These are phyloP conservation scores for Globisporangium sylvaticum DNA, from an alignment of 352 stramenopile species.

Conservation along the genomic window DNA sequence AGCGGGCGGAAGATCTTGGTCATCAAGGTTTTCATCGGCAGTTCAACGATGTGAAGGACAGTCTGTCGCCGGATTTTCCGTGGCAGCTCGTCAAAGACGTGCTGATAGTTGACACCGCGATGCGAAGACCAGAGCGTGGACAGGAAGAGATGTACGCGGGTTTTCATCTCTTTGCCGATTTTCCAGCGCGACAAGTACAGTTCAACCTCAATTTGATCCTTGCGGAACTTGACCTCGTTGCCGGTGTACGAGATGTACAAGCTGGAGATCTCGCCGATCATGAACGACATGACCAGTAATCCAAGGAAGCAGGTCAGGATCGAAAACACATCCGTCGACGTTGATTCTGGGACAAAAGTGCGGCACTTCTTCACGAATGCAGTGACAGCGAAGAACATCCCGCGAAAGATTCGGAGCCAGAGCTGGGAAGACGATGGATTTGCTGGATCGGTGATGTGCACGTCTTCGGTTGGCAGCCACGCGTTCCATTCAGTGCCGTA, in stretches of 20 bases:
- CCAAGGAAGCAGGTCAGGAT: constrained; percentile 53
- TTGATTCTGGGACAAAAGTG: constrained; percentile 31
- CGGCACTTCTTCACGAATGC: constrained; percentile 61
- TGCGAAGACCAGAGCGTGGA: constrained; percentile 58
- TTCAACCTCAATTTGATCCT: constrained; percentile 56
- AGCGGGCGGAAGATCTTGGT: constrained; percentile 27
- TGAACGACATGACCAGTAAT: constrained; percentile 56
- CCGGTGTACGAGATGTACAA: constrained; percentile 66
- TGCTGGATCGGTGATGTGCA: constrained; percentile 27
- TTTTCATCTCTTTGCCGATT: constrained; percentile 29
- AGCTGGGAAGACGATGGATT: constrained; percentile 30
- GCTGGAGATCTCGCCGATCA: constrained; percentile 65
- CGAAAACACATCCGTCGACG: constrained; percentile 37
- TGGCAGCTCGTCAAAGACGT: constrained; percentile 44
- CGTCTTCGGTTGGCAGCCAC: constrained; percentile 38
- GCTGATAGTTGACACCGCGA: constrained; percentile 45
- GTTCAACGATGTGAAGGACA: constrained; percentile 41
- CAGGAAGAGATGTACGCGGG: constrained; percentile 46
- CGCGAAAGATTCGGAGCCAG: constrained; percentile 40
- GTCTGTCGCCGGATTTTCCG: constrained; percentile 38
- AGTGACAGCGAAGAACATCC: constrained; percentile 48
- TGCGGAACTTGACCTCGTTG: constrained; percentile 62
- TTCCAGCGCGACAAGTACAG: constrained; percentile 46
- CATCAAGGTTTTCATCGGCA: constrained; percentile 32
- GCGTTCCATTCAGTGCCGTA: constrained; percentile 48